A percentile compares a stretch with the other conserved stretches of the same genome.
phyloP scores from a whole-genome alignment of 192 early-diverging fungal species.

The Backusella tuberculispora region DNA sequence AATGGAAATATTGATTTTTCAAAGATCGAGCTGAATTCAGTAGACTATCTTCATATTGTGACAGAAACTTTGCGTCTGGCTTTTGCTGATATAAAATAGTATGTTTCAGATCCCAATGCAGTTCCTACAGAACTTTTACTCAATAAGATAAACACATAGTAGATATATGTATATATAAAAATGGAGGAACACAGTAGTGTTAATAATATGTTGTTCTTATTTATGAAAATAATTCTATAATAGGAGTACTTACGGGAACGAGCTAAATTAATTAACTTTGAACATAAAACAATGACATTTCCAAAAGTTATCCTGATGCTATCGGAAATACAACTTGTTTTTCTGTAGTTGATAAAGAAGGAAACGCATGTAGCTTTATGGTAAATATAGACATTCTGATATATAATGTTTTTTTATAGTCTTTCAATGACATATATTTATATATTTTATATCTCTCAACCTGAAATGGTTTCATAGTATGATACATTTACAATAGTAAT shows the following conservation, averaged over 20 bases:
- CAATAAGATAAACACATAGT: no score
- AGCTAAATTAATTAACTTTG: slow-evolving; percentile 56
- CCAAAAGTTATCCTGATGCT: slow-evolving; percentile 60
- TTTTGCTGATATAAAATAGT: slow-evolving; percentile 70
- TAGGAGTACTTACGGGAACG: slow-evolving; percentile 59
- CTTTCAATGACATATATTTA: no score
- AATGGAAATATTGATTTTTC: slow-evolving; percentile 41
- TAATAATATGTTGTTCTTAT: not conserved
- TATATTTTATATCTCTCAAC: no score
- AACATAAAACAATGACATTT: slow-evolving; percentile 46
- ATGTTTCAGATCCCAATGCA: slow-evolving; percentile 63
- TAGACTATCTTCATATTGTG: slow-evolving; percentile 65
- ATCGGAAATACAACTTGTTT: slow-evolving; percentile 77
- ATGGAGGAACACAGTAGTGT: no score
- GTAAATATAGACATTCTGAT: slow-evolving; percentile 28
- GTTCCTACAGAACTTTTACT: slow-evolving; percentile 60
- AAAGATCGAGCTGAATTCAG: slow-evolving; percentile 54
- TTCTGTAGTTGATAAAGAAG: slow-evolving; percentile 70
- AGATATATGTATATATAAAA: not conserved
- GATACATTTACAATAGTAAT: no score
- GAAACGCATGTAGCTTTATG: slow-evolving; percentile 84
- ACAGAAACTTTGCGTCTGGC: slow-evolving; percentile 73
- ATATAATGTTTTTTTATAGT: not conserved
- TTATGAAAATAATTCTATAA: not conserved
- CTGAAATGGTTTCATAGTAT: no score